These are phyloP conservation scores for Amorphotheca resinae DNA, from an alignment of 495 filamentous ascomycete species.

Conservation along the genomic window DNA sequence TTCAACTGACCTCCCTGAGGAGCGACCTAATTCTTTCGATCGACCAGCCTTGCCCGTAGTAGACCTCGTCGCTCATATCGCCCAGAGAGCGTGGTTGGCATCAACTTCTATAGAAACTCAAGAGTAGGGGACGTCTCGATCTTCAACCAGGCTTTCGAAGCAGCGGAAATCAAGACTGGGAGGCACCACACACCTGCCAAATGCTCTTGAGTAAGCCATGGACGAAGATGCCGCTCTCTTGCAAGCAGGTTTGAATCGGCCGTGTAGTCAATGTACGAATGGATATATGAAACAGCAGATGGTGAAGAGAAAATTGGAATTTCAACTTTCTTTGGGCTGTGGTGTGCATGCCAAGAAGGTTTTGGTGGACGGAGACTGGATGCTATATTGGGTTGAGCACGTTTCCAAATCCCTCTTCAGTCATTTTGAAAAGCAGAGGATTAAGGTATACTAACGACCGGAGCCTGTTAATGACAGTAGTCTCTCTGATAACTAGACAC, in stretches of 20 bases:
- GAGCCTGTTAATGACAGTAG: too few relatives aligned
- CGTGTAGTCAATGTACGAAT: constrained; percentile 68
- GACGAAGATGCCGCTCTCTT: constrained; percentile 43
- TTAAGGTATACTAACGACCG: constrained; percentile 2
- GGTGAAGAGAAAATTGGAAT: constrained; percentile 35
- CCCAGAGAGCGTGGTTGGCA: constrained; percentile 49
- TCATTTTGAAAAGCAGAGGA: constrained; percentile 1
- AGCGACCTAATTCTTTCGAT: constrained; percentile 62
- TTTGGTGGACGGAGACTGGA: constrained; percentile 38
- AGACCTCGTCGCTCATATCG: constrained; percentile 48
- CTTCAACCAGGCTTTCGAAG: constrained; percentile 42
- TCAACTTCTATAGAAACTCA: constrained; percentile 77
- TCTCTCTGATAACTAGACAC: constrained; percentile 45
- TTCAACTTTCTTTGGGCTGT: constrained; percentile 72
- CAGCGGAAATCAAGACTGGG: constrained; percentile 48
- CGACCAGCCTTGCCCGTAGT: constrained; percentile 58
- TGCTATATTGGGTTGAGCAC: constrained; percentile 48
- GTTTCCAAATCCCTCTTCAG: constrained; percentile 24
- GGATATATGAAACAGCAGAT: constrained; percentile 41
- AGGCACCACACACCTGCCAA: constrained; percentile 71
- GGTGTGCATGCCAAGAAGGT: constrained; percentile 71
- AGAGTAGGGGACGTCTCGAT: constrained; percentile 42
- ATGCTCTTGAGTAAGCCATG: constrained; percentile 39
- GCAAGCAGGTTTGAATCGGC: constrained; percentile 57
- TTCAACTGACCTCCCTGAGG: constrained; percentile 35